Evolutionary conservation across 768 basidiomycete species (phyloP), one percentile per base, ranked within the genome.

Genomic region (Mycena albidolilacea): DNA sequence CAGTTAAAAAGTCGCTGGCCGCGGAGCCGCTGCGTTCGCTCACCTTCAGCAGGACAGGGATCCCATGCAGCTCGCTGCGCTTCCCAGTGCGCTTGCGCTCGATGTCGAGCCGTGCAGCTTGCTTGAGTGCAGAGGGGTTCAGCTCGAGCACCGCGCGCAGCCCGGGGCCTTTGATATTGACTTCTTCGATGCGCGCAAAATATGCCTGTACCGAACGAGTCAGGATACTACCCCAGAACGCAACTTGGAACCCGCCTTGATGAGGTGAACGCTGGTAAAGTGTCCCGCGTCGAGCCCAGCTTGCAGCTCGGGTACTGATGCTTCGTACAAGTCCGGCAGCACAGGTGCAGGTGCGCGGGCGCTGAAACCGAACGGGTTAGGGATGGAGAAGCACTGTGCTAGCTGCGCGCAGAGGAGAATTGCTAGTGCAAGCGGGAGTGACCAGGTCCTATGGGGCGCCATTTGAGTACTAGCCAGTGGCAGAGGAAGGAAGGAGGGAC

Each of bases 161-260:
- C 7, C 38, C 73, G 19, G 70, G 70, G 2, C 73, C 73, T 61
- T 89, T 82, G 37, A 90, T 75, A 75, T 93, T 92, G n/a, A 93
- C 92, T 77, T 93, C 89, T 5, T 91, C 89, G 35, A 92, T 92
- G 2, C 92, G 86, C 8, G 88, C 87, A 74, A 92, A 84, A 78
- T 93, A 93, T 3, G 90, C 90, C 91, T 92, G 65, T 10, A 38
- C 9, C 23, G 19, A 21, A 54, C 37, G 23, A 61, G 30, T 41
- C 35, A 57, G 55, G 59, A 41, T 37, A 11, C 8, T 21, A 19
- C 17, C 59, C 14, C 7, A 7, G 23, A 7, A 3, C 12, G 39
- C n/a, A 5, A 11, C n/a, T n/a, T 19, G 35, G 23, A 14, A 61
- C 79, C 43, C 65, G 90, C 91, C 83, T 91, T 89, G 23, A 92